A percentile compares a stretch with the other conserved stretches of the same genome.
phyloP scores from a whole-genome alignment of 495 filamentous ascomycete species.

The Penicillium silybi region DNA sequence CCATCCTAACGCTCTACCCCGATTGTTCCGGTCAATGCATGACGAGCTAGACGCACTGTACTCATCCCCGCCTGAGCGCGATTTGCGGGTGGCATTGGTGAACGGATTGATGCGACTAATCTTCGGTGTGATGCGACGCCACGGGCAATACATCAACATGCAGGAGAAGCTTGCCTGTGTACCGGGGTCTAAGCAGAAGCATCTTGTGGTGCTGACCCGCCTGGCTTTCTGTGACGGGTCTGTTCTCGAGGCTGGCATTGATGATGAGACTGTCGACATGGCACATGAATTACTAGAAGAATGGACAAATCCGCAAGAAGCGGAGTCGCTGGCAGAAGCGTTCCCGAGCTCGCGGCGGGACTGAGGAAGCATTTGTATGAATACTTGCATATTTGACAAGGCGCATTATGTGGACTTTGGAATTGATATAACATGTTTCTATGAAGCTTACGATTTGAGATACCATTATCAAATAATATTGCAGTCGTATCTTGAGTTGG shows the following conservation, averaged over 20 bases:
- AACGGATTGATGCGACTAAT: slow-evolving; percentile 61
- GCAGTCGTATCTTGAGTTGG: too few relatives aligned
- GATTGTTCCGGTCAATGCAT: slow-evolving; percentile 59
- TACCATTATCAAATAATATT: slow-evolving; percentile 6
- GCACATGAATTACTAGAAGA: slow-evolving; percentile 63
- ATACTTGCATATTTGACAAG: slow-evolving; percentile 8
- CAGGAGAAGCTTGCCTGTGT: slow-evolving; percentile 53
- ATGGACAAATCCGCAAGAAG: slow-evolving; percentile 66
- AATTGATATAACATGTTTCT: slow-evolving; percentile 1
- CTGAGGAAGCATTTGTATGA: slow-evolving; percentile 5
- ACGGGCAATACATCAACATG: slow-evolving; percentile 48
- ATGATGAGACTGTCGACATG: slow-evolving; percentile 61
- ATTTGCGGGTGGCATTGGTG: slow-evolving; percentile 44
- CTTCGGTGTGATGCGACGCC: slow-evolving; percentile 51
- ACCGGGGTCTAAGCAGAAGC: slow-evolving; percentile 60
- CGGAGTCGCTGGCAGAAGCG: slow-evolving; percentile 56
- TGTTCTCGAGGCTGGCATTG: slow-evolving; percentile 61
- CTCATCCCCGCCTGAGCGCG: slow-evolving; percentile 40
- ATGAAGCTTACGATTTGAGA: slow-evolving; percentile 12
- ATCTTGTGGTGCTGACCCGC: slow-evolving; percentile 60
- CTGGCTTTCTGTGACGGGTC: slow-evolving; percentile 63
- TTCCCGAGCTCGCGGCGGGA: slow-evolving; percentile 46
- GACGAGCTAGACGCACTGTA: slow-evolving; percentile 62
- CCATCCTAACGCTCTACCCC: slow-evolving; percentile 52
- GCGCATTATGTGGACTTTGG: slow-evolving; percentile 6